These are phyloP conservation scores for Cytidiella melzeri DNA, from an alignment of 768 basidiomycete species.

Conservation along the genomic window DNA sequence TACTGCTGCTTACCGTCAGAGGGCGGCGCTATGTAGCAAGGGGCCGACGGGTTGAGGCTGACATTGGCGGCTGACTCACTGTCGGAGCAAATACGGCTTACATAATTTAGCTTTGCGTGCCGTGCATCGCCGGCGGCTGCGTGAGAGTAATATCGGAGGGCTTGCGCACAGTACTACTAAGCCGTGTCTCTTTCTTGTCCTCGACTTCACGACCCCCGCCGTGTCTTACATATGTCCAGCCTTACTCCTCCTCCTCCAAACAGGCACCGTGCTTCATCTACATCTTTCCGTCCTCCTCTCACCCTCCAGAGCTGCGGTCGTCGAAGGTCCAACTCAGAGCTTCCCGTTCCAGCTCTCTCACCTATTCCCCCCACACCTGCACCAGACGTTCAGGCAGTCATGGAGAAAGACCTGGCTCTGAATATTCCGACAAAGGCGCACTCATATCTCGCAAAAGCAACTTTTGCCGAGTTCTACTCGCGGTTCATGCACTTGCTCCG, in stretches of 20 bases:
- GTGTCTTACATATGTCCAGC: slow-evolving; percentile 23
- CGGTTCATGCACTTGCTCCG: slow-evolving; percentile 51
- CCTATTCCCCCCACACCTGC: slow-evolving; percentile 14
- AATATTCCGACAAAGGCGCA: slow-evolving; percentile 8
- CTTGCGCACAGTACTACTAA: too few species aligned
- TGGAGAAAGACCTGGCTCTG: neutral
- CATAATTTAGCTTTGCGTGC: too few species aligned
- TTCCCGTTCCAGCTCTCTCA: slow-evolving; percentile 21
- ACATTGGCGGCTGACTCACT: too few species aligned
- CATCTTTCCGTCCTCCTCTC: slow-evolving; percentile 46
- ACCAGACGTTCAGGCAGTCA: slow-evolving; percentile 11
- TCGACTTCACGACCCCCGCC: neutral
- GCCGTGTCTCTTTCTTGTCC: too few species aligned
- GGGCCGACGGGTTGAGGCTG: too few species aligned
- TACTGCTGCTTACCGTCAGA: too few species aligned
- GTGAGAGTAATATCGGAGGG: too few species aligned
- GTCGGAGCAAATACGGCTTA: too few species aligned
- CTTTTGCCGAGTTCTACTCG: slow-evolving; percentile 40
- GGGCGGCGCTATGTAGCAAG: too few species aligned
- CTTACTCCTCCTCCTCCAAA: slow-evolving; percentile 35
- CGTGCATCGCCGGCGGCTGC: too few species aligned
- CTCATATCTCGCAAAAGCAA: slow-evolving; percentile 10
- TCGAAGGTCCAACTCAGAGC: slow-evolving; percentile 25
- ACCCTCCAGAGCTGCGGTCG: slow-evolving; percentile 41
- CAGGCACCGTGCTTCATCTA: slow-evolving; percentile 55